Evolutionary conservation across 1,284 basidiomycete genomes (phyloP), one percentile per base, ranked within the genome.

Genomic region (Farysia itapuensis): DNA sequence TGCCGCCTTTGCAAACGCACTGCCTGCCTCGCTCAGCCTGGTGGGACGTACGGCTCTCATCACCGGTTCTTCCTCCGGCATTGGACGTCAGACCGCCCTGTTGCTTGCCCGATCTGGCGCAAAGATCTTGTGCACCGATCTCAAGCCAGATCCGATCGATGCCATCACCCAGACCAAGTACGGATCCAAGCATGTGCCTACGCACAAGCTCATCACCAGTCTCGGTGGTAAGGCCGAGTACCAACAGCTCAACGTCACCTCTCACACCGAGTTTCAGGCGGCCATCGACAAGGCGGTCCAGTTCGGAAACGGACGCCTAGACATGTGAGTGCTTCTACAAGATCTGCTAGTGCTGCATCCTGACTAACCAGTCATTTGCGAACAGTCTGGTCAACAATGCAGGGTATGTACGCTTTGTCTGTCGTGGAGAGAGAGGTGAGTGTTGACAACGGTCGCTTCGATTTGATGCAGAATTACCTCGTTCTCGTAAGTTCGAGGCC

Each of bases 11-110:
- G 49, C 54, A 13, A 51, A 50, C 6, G 35, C 60, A 31, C 60
- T 64, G n/a, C 60, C 60, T 6, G 48, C 46, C 13, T 64, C 60
- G 1, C 46, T 64, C 26, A 60, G 56, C 36, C 56, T 64, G 8
- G 45, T 24, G 2, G 52, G 52, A 4, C 45, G 54, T 14, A 59
- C 60, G 3, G 60, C 49, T 3, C 41, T 64, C 32, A 25, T 64
- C 38, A 64, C 60, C 3, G 60, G 60, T 36, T 51, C 49, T 4
- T 54, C 54, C 5, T 53, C 48, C 0, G 53, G 54, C n/a, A 64
- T 64, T 19, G 60, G 60, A n/a, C 16, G 39, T 16, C 16, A 37
- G 56, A 18, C 58, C 50, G 41, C 16, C 13, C 31, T 56, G 4
- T 47, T 51, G 23, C 52, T 56, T 24, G 56, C 60, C 15, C 53